Percentiles rank a stretch among this genome's conserved stretches.
phyloP scores from a whole-genome alignment of 2,329 filamentous ascomycete species.

The Cladophialophora yegresii region DNA sequence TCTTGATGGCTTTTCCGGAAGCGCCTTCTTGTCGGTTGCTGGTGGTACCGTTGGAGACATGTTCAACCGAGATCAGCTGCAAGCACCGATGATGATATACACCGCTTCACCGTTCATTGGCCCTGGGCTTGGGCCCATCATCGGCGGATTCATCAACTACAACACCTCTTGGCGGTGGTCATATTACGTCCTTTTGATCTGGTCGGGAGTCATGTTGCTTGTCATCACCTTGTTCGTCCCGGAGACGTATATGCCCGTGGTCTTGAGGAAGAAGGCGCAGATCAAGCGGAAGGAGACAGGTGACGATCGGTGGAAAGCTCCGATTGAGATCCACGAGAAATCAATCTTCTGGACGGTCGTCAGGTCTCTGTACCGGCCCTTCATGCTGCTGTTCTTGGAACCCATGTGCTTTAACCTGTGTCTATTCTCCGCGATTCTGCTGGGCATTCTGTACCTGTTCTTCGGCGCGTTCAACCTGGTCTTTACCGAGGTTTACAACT shows the following conservation, averaged over 20 bases:
- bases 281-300: conserved; percentile 68
- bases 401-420: conserved; percentile 48
- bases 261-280: conserved; percentile 69
- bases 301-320: conserved; percentile 68
- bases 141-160: conserved; percentile 65
- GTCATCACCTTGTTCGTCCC: conserved; percentile 69
- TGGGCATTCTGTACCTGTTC: conserved; percentile 47
- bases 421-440: conserved; percentile 47
- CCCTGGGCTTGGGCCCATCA: conserved; percentile 39
- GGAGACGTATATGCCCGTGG: conserved; percentile 75
- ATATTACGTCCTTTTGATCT: conserved; percentile 76
- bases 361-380: conserved; percentile 59
- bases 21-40: conserved; percentile 68
- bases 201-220: conserved; percentile 62
- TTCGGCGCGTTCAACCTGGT: conserved; percentile 49
- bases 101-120: conserved; percentile 66
- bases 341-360: conserved; percentile 62
- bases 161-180: conserved; percentile 71
- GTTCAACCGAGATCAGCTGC: conserved; percentile 65
- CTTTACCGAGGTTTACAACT: conserved; percentile 46
- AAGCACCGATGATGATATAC: conserved; percentile 76
- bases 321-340: conserved; percentile 67
- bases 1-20: conserved; percentile 56
- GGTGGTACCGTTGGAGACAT: conserved; percentile 74
- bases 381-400: conserved; percentile 45